Evolutionary conservation across 148 eudicot species (phyloP).

Genomic region (Cornus kousa): DNA sequence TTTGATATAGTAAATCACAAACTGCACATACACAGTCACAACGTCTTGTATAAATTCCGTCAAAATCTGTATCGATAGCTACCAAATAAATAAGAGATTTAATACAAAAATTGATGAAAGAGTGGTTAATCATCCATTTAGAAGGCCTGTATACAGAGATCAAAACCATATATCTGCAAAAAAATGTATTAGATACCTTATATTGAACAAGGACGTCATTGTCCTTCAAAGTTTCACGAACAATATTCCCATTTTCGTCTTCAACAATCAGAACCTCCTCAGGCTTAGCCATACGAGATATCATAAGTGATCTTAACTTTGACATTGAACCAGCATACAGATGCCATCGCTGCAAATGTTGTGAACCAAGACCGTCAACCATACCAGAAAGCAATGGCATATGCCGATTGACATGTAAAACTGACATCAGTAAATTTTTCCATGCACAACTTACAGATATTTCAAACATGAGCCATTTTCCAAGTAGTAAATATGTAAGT

Average conservation of each 20-base stretch:
- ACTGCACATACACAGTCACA: neutral
- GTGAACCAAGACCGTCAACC: slow-evolving; percentile 76
- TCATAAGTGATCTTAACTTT: slow-evolving; percentile 85
- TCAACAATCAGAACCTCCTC: slow-evolving; percentile 99
- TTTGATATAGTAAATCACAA: neutral
- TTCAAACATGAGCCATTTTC: neutral
- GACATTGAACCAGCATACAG: slow-evolving; percentile 85
- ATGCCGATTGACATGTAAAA: slow-evolving; percentile 24
- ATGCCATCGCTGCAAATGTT: slow-evolving; percentile 67
- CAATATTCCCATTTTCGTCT: slow-evolving; percentile 99
- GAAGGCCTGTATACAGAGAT: neutral
- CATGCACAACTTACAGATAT: neutral
- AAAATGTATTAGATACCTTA: slow-evolving; percentile 51
- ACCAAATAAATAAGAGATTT: neutral
- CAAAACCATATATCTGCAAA: neutral
- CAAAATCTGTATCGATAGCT: neutral
- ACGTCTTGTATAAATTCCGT: no score
- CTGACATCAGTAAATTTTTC: neutral
- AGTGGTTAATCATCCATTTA: neutral
- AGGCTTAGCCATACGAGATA: slow-evolving; percentile 98
- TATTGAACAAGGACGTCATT: slow-evolving; percentile 98
- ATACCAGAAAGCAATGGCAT: slow-evolving; percentile 55
- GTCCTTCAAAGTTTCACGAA: slow-evolving; percentile 98
- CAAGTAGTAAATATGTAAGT: no score
- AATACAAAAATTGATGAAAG: neutral